These are phyloP conservation scores for Skeletonema marinoi DNA, from an alignment of 108 stramenopile genomes.

Conservation along the genomic window DNA sequence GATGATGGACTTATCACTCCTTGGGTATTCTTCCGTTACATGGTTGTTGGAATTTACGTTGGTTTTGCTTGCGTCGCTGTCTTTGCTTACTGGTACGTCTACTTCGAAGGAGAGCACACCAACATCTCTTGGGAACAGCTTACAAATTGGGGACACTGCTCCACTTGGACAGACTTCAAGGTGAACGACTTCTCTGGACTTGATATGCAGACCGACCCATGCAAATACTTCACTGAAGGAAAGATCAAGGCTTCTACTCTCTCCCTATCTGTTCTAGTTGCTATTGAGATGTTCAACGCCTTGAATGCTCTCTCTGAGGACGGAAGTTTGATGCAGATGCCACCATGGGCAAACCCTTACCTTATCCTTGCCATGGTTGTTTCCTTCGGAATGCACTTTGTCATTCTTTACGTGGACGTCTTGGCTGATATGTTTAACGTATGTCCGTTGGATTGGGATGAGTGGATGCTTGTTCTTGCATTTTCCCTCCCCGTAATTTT, in stretches of 20 bases:
- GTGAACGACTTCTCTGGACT: constrained; percentile 58
- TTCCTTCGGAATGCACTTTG: constrained; percentile 75
- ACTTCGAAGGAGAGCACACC: constrained; percentile 43
- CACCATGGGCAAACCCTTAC: constrained; percentile 81
- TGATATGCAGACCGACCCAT: constrained; percentile 54
- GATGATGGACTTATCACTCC: constrained; percentile 95
- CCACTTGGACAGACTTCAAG: constrained; percentile 29
- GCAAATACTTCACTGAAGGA: constrained; percentile 66
- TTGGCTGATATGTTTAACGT: constrained; percentile 67
- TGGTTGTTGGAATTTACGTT: constrained; percentile 94
- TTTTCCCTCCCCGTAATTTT: constrained; percentile 60
- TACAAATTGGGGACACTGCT: constrained; percentile 46
- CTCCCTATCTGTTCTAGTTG: constrained; percentile 76
- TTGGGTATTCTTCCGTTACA: constrained; percentile 95
- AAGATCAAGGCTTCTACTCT: constrained; percentile 64
- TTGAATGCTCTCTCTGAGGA: constrained; percentile 81
- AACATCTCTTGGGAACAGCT: constrained; percentile 58
- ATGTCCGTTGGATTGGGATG: constrained; percentile 54
- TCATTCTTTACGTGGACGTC: constrained; percentile 57
- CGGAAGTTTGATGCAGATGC: constrained; percentile 73
- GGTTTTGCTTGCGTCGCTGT: constrained; percentile 94
- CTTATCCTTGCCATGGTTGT: constrained; percentile 74
- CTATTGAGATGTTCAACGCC: constrained; percentile 87
- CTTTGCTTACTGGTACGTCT: constrained; percentile 84
- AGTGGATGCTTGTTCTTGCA: constrained; percentile 55